Percentiles rank a stretch among this genome's conserved stretches.
Evolutionary conservation across 2,329 filamentous ascomycete species (phyloP).

Genomic region (Alternaria arbusti): DNA sequence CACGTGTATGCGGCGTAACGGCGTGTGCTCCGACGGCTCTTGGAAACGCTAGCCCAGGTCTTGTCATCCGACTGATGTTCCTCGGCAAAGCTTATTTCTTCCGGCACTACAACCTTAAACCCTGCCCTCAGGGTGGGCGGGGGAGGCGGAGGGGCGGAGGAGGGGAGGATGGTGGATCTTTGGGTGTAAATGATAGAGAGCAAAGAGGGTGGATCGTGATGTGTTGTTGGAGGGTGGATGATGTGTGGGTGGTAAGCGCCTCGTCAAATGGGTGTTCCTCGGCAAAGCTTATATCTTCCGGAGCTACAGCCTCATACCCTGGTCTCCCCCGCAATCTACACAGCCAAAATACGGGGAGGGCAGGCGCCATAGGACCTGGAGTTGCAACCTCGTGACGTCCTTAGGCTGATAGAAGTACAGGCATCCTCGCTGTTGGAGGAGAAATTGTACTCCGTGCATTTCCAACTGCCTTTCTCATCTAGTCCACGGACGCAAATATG

Average conservation of each 20-base stretch:
- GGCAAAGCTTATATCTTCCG: constrained; percentile 16
- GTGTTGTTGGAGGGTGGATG: no score
- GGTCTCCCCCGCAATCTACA: constrained; percentile 4
- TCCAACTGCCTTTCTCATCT: background rate
- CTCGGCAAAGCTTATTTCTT: constrained; percentile 17
- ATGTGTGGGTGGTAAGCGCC: background rate
- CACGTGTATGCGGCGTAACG: background rate
- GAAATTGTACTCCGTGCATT: background rate
- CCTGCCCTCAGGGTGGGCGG: background rate
- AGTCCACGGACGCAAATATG: background rate
- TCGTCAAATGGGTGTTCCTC: background rate
- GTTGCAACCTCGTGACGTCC: background rate
- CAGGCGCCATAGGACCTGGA: background rate
- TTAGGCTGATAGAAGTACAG: background rate
- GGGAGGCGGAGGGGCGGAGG: background rate
- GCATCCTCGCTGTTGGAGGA: constrained; percentile 4
- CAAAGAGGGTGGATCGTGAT: background rate
- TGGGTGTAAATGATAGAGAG: no score
- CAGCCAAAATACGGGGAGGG: background rate
- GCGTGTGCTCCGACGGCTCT: background rate
- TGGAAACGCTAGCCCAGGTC: background rate
- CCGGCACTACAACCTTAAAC: background rate
- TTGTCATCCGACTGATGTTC: background rate
- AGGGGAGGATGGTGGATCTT: no score
- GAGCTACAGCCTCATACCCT: background rate